Percentiles rank a stretch among this genome's conserved stretches.
Evolutionary conservation across 2,329 filamentous ascomycete species (phyloP).

Genomic region (Sphaerostilbella broomeana): DNA sequence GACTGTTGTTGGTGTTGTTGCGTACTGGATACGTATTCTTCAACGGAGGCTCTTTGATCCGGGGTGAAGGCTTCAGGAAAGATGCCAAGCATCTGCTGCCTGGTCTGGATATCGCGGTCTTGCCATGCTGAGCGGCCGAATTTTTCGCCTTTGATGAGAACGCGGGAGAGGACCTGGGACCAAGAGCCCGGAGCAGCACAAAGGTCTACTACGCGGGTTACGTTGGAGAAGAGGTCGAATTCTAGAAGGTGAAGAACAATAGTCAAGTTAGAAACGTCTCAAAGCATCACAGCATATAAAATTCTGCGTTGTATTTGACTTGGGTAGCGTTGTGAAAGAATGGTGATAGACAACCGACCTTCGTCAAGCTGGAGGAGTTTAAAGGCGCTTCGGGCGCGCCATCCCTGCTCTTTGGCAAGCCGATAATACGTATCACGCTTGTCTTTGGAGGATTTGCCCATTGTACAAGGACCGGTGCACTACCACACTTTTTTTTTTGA

Average conservation of each 20-base stretch:
- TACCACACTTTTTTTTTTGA: too few relatives aligned
- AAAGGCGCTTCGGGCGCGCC: constrained; percentile 93
- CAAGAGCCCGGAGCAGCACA: constrained; percentile 95
- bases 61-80: constrained; percentile 23
- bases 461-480: constrained; percentile 38
- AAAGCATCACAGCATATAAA: too few relatives aligned
- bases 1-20: constrained; percentile 19
- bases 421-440: constrained; percentile 98
- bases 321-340: too few relatives aligned
- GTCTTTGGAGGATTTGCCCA: constrained; percentile 98
- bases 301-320: too few relatives aligned
- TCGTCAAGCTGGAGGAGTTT: constrained; percentile 94
- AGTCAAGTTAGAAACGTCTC: not conserved
- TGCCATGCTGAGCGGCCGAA: constrained; percentile 84
- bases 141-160: constrained; percentile 87
- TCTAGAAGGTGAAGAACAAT: constrained; percentile 42
- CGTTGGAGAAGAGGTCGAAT: constrained; percentile 86
- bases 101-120: constrained; percentile 66
- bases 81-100: constrained; percentile 52
- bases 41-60: constrained; percentile 16
- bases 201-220: constrained; percentile 88
- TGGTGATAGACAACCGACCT: constrained; percentile 35
- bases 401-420: constrained; percentile 96
- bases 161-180: constrained; percentile 92
- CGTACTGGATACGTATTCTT: not conserved